Conservation (phyloP, 805 yeast species). For the Brettanomyces bruxellensis region DNA sequence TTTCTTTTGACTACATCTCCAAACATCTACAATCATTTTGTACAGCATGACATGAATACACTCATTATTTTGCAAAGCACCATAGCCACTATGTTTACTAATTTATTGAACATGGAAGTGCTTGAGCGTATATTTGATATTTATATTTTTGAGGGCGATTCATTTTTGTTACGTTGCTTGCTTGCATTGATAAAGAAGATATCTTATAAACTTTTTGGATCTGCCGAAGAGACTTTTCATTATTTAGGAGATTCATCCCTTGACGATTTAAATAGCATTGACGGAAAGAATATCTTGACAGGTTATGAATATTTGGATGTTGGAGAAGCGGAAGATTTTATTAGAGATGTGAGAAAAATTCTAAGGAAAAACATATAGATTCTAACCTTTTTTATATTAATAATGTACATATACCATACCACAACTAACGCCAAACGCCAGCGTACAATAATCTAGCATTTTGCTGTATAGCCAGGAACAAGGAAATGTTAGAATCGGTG, state of each 20-base stretch:
- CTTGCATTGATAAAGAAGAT: conserved; percentile 43
- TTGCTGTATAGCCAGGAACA: too few species aligned
- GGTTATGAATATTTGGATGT: conserved; percentile 32
- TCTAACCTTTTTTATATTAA: background rate
- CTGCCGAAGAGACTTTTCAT: conserved; percentile 35
- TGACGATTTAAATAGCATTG: conserved; percentile 15
- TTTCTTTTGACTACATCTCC: conserved; percentile 37
- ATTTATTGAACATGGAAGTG: conserved; percentile 36
- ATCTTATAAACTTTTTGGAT: conserved; percentile 44
- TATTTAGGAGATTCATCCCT: conserved; percentile 29
- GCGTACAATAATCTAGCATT: too few species aligned
- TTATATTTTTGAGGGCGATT: conserved; percentile 52
- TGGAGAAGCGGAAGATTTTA: conserved; percentile 42
- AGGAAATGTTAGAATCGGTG: too few species aligned
- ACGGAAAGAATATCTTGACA: background rate
- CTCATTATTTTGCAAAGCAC: conserved; percentile 34
- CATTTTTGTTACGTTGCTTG: conserved; percentile 41
- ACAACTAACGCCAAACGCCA: too few species aligned
- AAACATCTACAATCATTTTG: conserved; percentile 41
- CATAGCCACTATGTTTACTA: conserved; percentile 36
- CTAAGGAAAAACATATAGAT: conserved; percentile 18
- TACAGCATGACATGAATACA: conserved; percentile 31
- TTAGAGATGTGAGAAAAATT: conserved; percentile 31
- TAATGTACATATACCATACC: background rate
- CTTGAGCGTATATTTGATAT: conserved; percentile 47